Base-by-base conservation (phyloP, 2,329 filamentous ascomycete species). In the Cercospora berteroae region DNA sequence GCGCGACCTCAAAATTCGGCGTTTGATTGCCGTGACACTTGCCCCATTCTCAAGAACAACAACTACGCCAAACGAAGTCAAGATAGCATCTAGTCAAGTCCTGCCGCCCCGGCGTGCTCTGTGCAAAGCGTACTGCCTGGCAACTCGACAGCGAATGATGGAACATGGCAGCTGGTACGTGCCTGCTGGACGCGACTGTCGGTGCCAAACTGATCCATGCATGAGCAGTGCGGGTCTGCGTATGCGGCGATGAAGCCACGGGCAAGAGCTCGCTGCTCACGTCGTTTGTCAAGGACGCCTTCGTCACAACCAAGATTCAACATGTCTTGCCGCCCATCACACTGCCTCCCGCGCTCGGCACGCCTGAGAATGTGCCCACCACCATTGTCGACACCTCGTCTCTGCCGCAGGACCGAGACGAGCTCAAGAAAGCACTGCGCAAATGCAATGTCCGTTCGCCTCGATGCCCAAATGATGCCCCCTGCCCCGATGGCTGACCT, bases 301-400 rank as follows among this genome's bases (percentile, higher is more conserved):
- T 98, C 80, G 92, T 98, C 75, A 92, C 91, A 71, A 92, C 92
- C 81, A 97, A 96, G 83, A 97, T 99, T 76, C 94, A 97, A 79
- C 87, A 94, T 13, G 91, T 98, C 69, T 89, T 99, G 9, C 95
- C 95, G 23, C 92, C 94, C 78, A 96, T 99, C 72, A 97, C 94
- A 27, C 93, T 99, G 42, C 94, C 94, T 48, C 94, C 94, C 23
- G 94, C 90, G 75, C 91, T 97, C 73, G 93, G 93, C 67, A 97
- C 94, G 5, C 94, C 94, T 58, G 94, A 98, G 75, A 97, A 97
- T 85, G 93, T 98, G 77, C 96, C 93, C 59, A 99, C 95, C 12
- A 97, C 93, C 72, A 94, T 99, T 75, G 93, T 99, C 82, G 95
- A 99, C 80, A 99, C 95, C 33, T 98, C 94, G 2, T 93, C 95